Evolutionary conservation across 768 basidiomycete genomes (phyloP).

Genomic region (Trametes cinnabarina): DNA sequence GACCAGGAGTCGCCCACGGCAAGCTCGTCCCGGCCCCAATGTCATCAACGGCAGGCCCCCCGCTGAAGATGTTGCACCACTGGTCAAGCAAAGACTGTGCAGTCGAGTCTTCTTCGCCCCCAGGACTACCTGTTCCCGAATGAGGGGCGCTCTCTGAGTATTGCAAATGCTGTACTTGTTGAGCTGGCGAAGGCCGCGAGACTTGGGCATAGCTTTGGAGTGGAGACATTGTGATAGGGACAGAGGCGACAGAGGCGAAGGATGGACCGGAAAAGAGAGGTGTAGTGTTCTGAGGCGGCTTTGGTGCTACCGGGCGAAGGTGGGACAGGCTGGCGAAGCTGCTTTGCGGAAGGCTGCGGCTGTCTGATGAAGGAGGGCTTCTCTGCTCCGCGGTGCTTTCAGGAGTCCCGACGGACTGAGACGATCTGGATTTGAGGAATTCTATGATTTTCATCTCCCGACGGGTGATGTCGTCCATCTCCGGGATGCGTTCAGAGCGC

Average conservation of each 20-base stretch:
- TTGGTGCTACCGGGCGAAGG: slow-evolving; percentile 4
- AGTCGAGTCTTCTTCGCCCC: slow-evolving; percentile 64
- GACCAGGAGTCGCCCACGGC: slow-evolving; percentile 61
- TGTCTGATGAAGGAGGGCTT: slow-evolving; percentile 2
- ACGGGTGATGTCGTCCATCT: slow-evolving; percentile 80
- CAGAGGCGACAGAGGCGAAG: slow-evolving; percentile 27
- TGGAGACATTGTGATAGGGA: slow-evolving; percentile 1
- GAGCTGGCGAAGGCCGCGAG: slow-evolving; percentile 34
- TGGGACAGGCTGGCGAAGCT: not conserved
- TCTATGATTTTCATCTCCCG: slow-evolving; percentile 84
- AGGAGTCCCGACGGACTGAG: slow-evolving; percentile 42
- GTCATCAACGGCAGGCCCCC: slow-evolving; percentile 46
- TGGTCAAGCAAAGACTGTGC: slow-evolving; percentile 81
- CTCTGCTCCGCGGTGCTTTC: slow-evolving; percentile 18
- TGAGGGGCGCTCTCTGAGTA: slow-evolving; percentile 52
- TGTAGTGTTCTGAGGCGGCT: slow-evolving; percentile 18
- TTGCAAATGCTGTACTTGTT: slow-evolving; percentile 62
- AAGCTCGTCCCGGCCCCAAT: slow-evolving; percentile 29
- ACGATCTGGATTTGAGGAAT: slow-evolving; percentile 70
- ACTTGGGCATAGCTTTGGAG: not conserved
- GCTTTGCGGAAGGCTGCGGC: not conserved
- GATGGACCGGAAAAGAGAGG: slow-evolving; percentile 13
- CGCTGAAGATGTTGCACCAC: slow-evolving; percentile 81
- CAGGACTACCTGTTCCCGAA: slow-evolving; percentile 66
- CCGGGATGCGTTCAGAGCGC: slow-evolving; percentile 56